These are phyloP conservation scores for Pouteria glomerata DNA, from an alignment of 148 eudicot genomes.

Conservation along the genomic window DNA sequence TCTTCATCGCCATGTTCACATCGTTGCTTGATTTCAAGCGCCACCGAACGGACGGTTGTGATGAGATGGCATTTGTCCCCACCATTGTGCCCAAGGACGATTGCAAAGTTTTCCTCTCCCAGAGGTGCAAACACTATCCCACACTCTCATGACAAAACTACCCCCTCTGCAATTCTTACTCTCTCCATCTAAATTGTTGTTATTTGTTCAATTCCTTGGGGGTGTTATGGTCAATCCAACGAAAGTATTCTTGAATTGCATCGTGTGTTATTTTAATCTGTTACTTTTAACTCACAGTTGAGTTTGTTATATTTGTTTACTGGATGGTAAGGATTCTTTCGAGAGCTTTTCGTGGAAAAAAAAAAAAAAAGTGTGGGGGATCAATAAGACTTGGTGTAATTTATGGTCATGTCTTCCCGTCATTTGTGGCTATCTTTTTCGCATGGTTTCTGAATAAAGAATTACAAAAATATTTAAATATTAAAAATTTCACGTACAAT, in stretches of 20 bases:
- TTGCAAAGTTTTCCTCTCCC: conserved; percentile 51
- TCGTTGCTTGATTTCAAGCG: conserved; percentile 65
- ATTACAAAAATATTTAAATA: no score
- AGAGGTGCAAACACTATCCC: conserved; percentile 22
- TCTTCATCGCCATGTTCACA: conserved; percentile 67
- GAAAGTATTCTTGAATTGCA: background rate
- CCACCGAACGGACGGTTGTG: conserved; percentile 66
- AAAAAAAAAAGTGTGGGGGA: background rate
- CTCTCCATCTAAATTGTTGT: background rate
- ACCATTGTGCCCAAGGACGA: conserved; percentile 87
- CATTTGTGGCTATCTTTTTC: no score
- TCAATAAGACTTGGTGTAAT: no score
- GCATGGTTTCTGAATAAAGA: no score
- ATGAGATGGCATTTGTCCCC: conserved; percentile 62
- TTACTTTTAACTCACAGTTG: no score
- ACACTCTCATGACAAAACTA: conserved; percentile 12
- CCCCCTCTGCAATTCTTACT: no score
- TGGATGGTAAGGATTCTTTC: background rate
- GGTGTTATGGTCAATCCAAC: background rate
- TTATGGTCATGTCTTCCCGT: no score
- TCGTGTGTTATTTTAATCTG: background rate
- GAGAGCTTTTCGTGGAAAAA: background rate
- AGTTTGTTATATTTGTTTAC: background rate
- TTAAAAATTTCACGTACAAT: no score
- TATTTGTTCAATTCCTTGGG: background rate